These are phyloP conservation scores for Candida odintsovae DNA, from an alignment of 805 yeast species.

Conservation along the genomic window DNA sequence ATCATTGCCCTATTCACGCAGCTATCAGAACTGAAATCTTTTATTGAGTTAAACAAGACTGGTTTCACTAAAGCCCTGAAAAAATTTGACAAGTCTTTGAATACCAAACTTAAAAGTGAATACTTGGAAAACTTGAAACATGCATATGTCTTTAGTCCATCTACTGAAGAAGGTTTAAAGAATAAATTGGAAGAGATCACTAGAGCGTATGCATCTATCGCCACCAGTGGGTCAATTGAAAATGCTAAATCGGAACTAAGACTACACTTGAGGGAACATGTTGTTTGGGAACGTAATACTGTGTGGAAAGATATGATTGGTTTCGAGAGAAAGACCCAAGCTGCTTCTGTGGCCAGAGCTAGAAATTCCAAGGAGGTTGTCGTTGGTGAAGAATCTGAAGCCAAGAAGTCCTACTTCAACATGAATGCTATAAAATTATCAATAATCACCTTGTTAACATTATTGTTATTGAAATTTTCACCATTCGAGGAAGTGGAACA, in stretches of 20 bases:
- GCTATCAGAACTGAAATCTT: conserved; percentile 78
- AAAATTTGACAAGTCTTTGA: conserved; percentile 83
- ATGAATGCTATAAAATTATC: conserved; percentile 39
- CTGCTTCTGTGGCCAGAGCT: conserved; percentile 44
- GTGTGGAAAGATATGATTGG: conserved; percentile 98
- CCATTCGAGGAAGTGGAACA: conserved; percentile 55
- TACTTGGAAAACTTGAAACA: conserved; percentile 45
- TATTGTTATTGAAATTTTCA: conserved; percentile 37
- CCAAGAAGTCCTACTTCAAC: conserved; percentile 17
- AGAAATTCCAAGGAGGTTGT: conserved; percentile 17
- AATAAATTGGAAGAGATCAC: conserved; percentile 46
- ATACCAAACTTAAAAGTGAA: conserved; percentile 50
- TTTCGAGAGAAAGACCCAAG: conserved; percentile 79
- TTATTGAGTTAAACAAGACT: conserved; percentile 74
- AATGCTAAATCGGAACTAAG: conserved; percentile 45
- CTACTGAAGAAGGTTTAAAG: conserved; percentile 45
- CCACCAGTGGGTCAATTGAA: conserved; percentile 33
- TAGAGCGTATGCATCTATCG: conserved; percentile 48
- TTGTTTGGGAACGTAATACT: conserved; percentile 95
- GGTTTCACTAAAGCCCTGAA: conserved; percentile 89
- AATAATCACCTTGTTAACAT: conserved; percentile 43
- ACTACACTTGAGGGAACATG: conserved; percentile 75
- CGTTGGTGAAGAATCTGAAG: conserved; percentile 25
- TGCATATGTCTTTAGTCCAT: conserved; percentile 49
- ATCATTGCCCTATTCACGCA: conserved; percentile 62